These are phyloP conservation scores for Cenococcum geophilum DNA, from an alignment of 495 filamentous ascomycete genomes.

Conservation along the genomic window DNA sequence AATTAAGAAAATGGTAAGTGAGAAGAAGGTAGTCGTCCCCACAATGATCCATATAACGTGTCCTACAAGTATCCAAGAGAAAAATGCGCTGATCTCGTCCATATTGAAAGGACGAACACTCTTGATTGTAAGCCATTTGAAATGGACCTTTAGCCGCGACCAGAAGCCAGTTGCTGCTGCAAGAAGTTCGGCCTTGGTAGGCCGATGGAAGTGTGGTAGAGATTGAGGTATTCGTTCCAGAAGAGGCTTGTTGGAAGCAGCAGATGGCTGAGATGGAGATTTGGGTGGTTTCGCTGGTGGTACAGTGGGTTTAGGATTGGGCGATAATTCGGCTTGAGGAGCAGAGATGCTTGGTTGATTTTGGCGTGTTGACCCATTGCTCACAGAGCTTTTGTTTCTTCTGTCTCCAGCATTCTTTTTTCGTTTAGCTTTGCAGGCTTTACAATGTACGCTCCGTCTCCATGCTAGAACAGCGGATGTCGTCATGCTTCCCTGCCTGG, in stretches of 20 bases:
- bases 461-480: constrained; percentile 18
- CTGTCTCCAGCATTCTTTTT: constrained; percentile 6
- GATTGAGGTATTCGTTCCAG: constrained; percentile 61
- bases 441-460: constrained; percentile 8
- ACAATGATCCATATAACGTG: constrained; percentile 92
- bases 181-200: constrained; percentile 88
- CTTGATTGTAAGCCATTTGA: constrained; percentile 96
- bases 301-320: constrained; percentile 16
- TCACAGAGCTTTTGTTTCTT: constrained; percentile 45
- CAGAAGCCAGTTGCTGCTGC: constrained; percentile 89
- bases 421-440: neutral
- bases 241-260: constrained; percentile 42
- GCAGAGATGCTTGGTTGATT: constrained; percentile 13
- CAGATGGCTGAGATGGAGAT: constrained; percentile 2
- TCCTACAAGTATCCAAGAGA: constrained; percentile 90
- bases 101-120: constrained; percentile 92
- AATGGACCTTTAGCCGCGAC: constrained; percentile 82
- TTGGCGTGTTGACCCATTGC: constrained; percentile 32
- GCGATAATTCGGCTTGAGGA: constrained; percentile 19
- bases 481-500: constrained; percentile 12
- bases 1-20: constrained; percentile 75
- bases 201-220: constrained; percentile 64
- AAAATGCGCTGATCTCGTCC: constrained; percentile 90
- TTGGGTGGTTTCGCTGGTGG: constrained; percentile 21
- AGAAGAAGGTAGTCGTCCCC: constrained; percentile 96